Conservation (phyloP, 768 basidiomycete species). For the Suillus bovinus region DNA sequence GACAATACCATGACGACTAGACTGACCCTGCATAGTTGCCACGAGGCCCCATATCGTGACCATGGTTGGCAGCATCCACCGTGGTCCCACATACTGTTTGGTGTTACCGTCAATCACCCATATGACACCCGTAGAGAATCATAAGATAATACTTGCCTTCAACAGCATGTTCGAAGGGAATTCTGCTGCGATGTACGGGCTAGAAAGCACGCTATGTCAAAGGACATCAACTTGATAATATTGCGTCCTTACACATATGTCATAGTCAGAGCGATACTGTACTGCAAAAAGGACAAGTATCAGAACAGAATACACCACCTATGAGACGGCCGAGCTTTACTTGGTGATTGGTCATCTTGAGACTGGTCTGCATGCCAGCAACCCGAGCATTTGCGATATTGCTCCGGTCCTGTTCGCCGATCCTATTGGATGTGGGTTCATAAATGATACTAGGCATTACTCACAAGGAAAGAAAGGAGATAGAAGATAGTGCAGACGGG, state of each 20-base stretch:
- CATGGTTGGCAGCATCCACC: constrained; percentile 63
- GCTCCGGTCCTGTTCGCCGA: constrained; percentile 31
- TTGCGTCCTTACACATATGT: constrained; percentile 23
- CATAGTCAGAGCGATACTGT: constrained; percentile 34
- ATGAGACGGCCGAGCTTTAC: constrained; percentile 5
- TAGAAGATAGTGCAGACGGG: constrained; percentile 52
- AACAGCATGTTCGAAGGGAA: constrained; percentile 62
- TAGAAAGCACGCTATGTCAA: constrained; percentile 13
- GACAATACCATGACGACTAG: neutral
- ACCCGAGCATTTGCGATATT: constrained; percentile 63
- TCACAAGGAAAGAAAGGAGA: constrained; percentile 53
- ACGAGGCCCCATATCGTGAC: constrained; percentile 70
- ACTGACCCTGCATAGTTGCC: constrained; percentile 56
- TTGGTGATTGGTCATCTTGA: constrained; percentile 35
- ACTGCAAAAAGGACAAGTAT: constrained; percentile 23
- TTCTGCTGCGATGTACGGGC: constrained; percentile 58
- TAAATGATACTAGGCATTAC: constrained; percentile 16
- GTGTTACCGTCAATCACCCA: neutral
- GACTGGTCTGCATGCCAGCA: constrained; percentile 56
- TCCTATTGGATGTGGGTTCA: neutral
- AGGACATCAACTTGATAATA: neutral
- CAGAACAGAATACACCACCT: neutral
- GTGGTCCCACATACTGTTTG: constrained; percentile 45
- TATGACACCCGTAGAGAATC: neutral
- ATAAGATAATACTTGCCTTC: constrained; percentile 32